A percentile compares a stretch with the other conserved stretches of the same genome.
phyloP scores from a whole-genome alignment of 345 rosid genomes.

The Lumnitzera racemosa region DNA sequence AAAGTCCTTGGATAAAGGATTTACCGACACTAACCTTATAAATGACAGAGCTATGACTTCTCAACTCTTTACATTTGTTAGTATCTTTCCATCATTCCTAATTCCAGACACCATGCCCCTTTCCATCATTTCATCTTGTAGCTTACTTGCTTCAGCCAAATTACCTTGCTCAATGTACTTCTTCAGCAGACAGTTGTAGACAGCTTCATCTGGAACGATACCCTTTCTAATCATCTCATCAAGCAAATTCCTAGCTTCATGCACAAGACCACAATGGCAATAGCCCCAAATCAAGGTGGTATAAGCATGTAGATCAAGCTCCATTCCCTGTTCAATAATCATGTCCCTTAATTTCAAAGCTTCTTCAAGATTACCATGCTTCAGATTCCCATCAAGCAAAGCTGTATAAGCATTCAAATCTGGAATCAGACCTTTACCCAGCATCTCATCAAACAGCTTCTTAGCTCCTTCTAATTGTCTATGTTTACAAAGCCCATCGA shows the following conservation, averaged over 20 bases:
- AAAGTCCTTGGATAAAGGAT: no score
- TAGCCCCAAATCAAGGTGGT: constrained; percentile 62
- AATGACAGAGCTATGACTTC: not conserved
- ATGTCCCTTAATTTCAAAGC: constrained; percentile 36
- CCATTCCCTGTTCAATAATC: constrained; percentile 50
- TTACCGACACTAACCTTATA: no score
- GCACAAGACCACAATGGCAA: constrained; percentile 42
- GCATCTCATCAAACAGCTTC: constrained; percentile 42
- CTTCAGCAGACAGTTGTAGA: constrained; percentile 43
- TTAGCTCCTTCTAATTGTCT: constrained; percentile 45
- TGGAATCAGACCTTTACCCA: constrained; percentile 30
- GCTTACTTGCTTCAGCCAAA: constrained; percentile 37
- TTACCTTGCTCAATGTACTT: constrained; percentile 51
- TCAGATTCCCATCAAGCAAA: constrained; percentile 54
- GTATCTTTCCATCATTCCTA: constrained; percentile 13
- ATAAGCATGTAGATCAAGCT: constrained; percentile 62
- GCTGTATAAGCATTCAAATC: constrained; percentile 55
- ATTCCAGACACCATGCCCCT: constrained; percentile 27
- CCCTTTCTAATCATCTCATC: constrained; percentile 55
- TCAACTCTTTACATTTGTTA: constrained; percentile 23
- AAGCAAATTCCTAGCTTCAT: constrained; percentile 42
- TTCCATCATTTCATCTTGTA: constrained; percentile 41
- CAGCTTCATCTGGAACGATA: constrained; percentile 52
- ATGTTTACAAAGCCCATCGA: constrained; percentile 70
- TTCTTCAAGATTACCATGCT: constrained; percentile 42